Evolutionary conservation across 768 basidiomycete species (phyloP).

Genomic region (Rhodotorula taiwanensis): DNA sequence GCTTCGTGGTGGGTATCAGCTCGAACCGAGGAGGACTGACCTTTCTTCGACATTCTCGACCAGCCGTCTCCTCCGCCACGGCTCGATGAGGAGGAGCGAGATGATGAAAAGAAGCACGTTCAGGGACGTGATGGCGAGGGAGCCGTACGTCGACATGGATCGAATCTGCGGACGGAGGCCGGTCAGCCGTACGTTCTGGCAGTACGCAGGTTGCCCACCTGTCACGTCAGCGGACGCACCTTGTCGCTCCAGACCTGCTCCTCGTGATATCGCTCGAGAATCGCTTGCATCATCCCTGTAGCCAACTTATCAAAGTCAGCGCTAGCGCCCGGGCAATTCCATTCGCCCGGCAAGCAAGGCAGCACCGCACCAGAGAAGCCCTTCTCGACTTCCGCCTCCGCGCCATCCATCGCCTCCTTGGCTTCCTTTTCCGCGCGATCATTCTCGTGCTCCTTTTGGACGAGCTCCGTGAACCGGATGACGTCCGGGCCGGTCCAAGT

Average conservation of each 20-base stretch:
- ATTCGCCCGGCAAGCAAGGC: background rate
- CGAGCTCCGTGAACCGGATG: conserved; percentile 71
- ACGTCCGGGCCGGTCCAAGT: conserved; percentile 89
- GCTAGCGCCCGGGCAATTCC: too few species aligned
- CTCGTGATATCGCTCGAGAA: conserved; percentile 84
- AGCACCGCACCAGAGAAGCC: conserved; percentile 57
- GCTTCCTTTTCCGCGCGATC: conserved; percentile 70
- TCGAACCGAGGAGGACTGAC: conserved; percentile 5
- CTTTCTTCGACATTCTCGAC: conserved; percentile 76
- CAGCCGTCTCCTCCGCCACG: conserved; percentile 83
- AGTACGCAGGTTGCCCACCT: too few species aligned
- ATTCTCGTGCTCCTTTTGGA: conserved; percentile 78
- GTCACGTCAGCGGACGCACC: conserved; percentile 15
- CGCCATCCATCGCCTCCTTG: conserved; percentile 59
- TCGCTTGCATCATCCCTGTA: conserved; percentile 71
- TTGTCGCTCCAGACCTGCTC: conserved; percentile 99
- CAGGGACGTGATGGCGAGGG: conserved; percentile 71
- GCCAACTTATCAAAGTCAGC: too few species aligned
- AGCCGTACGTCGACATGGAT: conserved; percentile 87
- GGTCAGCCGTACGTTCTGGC: too few species aligned
- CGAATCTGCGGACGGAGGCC: conserved; percentile 53
- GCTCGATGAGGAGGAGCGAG: conserved; percentile 86
- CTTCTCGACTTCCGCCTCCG: conserved; percentile 73
- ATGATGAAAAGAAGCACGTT: conserved; percentile 85
- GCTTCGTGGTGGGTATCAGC: too few species aligned